phyloP scores from a whole-genome alignment of 371 early-diverging fungal species.

The Mucor racemosus region DNA sequence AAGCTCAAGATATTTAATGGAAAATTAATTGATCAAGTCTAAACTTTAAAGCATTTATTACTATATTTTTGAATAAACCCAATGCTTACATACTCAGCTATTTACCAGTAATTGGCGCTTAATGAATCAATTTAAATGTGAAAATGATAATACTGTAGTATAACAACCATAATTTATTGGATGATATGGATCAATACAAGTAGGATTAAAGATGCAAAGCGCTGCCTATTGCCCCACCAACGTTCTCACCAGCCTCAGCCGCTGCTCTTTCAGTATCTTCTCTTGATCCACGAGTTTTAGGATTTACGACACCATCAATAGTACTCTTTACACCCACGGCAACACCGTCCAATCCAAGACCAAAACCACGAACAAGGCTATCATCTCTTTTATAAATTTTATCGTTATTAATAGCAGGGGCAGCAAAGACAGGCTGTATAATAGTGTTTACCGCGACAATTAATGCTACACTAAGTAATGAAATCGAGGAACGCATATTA shows the following conservation, averaged over 20 bases:
- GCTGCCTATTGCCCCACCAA: conserved; percentile 5
- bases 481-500: background rate
- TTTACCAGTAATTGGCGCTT: too few relatives aligned
- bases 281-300: conserved; percentile 7
- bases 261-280: conserved; percentile 2
- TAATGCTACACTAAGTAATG: background rate
- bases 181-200: too few relatives aligned
- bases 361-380: background rate
- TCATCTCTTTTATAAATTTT: background rate
- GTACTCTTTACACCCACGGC: conserved; percentile 1
- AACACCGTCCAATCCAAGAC: background rate
- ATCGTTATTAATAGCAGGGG: background rate
- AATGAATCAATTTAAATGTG: too few relatives aligned
- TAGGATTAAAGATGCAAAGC: background rate
- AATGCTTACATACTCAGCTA: too few relatives aligned
- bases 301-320: background rate
- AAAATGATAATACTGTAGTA: too few relatives aligned
- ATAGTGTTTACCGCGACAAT: background rate
- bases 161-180: too few relatives aligned
- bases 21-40: too few relatives aligned
- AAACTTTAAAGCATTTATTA: too few relatives aligned
- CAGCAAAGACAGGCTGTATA: background rate
- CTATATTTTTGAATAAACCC: too few relatives aligned
- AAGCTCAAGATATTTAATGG: too few relatives aligned
- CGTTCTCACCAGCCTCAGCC: background rate